These are phyloP conservation scores for Chlorella variabilis DNA, from an alignment of 163 green algal species.

Conservation along the genomic window DNA sequence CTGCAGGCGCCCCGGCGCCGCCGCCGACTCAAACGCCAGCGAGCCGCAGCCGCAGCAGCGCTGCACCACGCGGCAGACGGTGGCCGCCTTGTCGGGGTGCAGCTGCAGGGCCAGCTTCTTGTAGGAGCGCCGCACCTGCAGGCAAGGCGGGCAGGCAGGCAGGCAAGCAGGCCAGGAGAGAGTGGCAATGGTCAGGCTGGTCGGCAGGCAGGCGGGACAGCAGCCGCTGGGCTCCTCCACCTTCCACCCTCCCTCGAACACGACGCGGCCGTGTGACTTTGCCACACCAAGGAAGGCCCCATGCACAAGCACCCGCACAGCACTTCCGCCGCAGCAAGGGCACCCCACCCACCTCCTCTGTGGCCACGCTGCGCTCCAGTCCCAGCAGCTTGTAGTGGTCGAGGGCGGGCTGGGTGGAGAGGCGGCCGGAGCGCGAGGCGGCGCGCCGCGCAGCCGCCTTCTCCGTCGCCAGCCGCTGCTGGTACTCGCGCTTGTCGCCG, in stretches of 20 bases:
- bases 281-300: too few species aligned
- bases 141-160: background rate
- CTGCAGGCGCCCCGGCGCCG: conserved; percentile 41
- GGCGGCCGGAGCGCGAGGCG: background rate
- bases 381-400: conserved; percentile 74
- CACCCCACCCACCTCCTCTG: conserved; percentile 34
- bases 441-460: conserved; percentile 47
- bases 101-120: conserved; percentile 60
- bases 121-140: conserved; percentile 59
- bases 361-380: conserved; percentile 34
- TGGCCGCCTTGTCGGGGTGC: conserved; percentile 76
- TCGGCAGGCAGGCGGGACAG: too few species aligned
- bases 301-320: too few species aligned
- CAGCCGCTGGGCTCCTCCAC: too few species aligned
- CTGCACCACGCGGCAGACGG: conserved; percentile 46
- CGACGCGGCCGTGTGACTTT: too few species aligned
- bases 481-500: conserved; percentile 39
- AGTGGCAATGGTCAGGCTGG: conserved; percentile 9
- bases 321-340: too few species aligned
- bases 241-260: too few species aligned
- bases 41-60: conserved; percentile 19
- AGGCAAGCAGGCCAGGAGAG: conserved; percentile 20
- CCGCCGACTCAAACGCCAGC: conserved; percentile 7
- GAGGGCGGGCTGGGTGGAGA: conserved; percentile 48
- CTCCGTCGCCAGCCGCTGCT: conserved; percentile 29